phyloP scores from a whole-genome alignment of 495 filamentous ascomycete genomes.

The Evernia prunastri region DNA sequence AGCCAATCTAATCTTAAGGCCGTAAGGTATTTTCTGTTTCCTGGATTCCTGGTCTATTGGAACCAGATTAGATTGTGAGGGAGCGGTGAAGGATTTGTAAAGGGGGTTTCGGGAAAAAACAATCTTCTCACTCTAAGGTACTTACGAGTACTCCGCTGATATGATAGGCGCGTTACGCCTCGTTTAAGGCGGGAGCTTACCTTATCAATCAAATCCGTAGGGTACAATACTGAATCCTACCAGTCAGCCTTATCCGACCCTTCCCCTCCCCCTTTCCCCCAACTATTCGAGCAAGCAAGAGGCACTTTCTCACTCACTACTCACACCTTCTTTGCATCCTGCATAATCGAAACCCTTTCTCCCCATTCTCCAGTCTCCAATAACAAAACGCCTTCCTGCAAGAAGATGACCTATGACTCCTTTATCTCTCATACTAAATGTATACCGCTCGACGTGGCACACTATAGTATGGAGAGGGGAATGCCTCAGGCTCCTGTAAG shows the following conservation, averaged over 20 bases:
- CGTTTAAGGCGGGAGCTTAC: background rate
- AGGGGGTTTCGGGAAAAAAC: background rate
- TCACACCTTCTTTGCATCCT: background rate
- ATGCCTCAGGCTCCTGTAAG: too few species aligned
- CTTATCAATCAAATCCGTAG: too few species aligned
- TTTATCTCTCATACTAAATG: background rate
- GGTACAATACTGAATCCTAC: background rate
- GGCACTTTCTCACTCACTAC: background rate
- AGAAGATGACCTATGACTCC: background rate
- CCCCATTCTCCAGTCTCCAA: background rate
- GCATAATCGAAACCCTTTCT: background rate
- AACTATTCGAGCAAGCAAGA: background rate
- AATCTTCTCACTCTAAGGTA: background rate
- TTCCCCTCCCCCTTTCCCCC: too few species aligned
- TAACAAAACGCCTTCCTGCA: background rate
- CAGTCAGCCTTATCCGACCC: background rate
- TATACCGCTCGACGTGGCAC: background rate
- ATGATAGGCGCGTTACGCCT: background rate
- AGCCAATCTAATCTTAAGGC: background rate
- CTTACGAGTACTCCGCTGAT: too few species aligned
- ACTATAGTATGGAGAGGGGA: background rate
- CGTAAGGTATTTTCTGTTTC: background rate
- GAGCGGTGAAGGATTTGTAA: background rate
- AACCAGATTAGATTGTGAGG: background rate
- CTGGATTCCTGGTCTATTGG: background rate